Base-by-base conservation (phyloP, 176 grass and related monocot genomes). In the Guadua angustifolia region DNA sequence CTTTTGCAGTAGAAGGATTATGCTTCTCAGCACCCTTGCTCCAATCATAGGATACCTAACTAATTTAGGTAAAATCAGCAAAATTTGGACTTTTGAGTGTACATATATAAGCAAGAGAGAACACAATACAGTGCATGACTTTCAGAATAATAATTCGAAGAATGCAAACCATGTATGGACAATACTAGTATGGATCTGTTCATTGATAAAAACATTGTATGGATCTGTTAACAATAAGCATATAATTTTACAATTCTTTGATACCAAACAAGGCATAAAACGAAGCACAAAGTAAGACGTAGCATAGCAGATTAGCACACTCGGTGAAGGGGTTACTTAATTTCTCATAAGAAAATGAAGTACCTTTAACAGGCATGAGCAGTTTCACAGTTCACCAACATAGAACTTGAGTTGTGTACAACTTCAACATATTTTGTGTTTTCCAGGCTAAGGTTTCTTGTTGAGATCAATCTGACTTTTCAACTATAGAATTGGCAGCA, bases 1-100 rank as follows among this genome's bases (percentile, higher is more conserved):
- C 90, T 80, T 93, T 98, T 82, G 91, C 87, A 79, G 90, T 86
- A 56, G 93, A 78, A 86, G 93, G 95, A 87, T 92, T 95, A 82
- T 95, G 93, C 88, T 92, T 98, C 88, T 98, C 95, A 24, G 93
- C 91, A 78, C 95, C 95, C 80, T 90, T 98, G 77, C 95, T 95
- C 93, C 95, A 95, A 84, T 98, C 95, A 88, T 98, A 98, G 36
- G 89, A 92, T 42, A 90, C 86, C 95, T 98, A 91, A 67, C 51
- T 43, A 75, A 85, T 67, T 80, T 46, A 69, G 18, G 26, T 29
- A 59, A 18, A 38, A 62, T 75, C 22, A 85, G 69, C 10, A 74
- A 73, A 74, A 73, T 59, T 58, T 73, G 9, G 18, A 42, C 17
- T 51, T 59, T 1, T 5, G 10, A 68, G 19, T 51, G 32, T 53